A percentile compares a stretch with the other conserved stretches of the same genome.
phyloP scores from a whole-genome alignment of 148 eudicot genomes.

The Heliosperma pusillum region DNA sequence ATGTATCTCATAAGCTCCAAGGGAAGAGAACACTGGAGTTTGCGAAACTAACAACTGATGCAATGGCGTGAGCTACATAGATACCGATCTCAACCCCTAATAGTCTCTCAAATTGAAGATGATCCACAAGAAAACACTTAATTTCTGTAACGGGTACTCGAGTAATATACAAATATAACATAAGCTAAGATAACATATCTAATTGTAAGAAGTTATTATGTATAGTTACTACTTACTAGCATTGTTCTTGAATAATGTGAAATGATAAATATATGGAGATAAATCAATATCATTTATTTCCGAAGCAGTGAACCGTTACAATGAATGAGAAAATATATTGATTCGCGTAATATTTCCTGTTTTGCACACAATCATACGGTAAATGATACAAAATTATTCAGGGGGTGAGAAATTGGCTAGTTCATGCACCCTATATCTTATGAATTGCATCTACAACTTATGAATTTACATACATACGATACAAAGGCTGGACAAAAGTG shows the following conservation, averaged over 20 bases:
- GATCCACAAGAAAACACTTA: no score
- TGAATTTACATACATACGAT: conserved; percentile 40
- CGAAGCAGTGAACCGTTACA: not conserved
- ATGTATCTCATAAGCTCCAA: conserved; percentile 80
- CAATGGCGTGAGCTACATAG: not conserved
- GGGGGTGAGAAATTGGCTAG: not conserved
- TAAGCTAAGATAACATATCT: no score
- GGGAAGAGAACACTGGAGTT: conserved; percentile 82
- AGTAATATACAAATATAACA: no score
- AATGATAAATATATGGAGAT: no score
- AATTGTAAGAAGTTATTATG: no score
- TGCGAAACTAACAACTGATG: conserved; percentile 39
- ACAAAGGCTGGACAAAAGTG: conserved; percentile 16
- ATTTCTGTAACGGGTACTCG: no score
- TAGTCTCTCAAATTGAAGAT: no score
- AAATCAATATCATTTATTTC: no score
- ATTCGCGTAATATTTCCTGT: not conserved
- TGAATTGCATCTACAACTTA: conserved; percentile 29
- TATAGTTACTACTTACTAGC: no score
- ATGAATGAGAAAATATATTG: not conserved
- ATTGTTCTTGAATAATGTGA: no score
- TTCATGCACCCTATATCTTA: conserved; percentile 16
- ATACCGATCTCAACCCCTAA: not conserved
- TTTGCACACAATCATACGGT: not conserved
- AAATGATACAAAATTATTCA: not conserved